Base-by-base conservation (phyloP, 2,329 filamentous ascomycete genomes). In the Hymenoscyphus repandus region DNA sequence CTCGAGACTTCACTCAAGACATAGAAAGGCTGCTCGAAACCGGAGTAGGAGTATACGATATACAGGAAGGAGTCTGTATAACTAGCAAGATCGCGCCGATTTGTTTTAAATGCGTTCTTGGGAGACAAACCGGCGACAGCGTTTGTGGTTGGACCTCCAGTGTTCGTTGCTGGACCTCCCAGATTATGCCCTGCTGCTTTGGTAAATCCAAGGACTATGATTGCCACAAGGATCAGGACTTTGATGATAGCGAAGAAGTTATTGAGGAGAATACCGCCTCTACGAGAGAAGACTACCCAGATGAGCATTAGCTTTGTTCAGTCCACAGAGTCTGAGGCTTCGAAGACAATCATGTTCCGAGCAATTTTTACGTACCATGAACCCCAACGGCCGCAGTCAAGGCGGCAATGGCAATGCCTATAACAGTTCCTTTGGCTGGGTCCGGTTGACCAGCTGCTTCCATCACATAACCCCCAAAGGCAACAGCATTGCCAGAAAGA, bases 161-260 rank as follows among this genome's bases (percentile, higher is more conserved):
- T 4, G 22, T 27, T 27, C 22, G 22, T 41, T 17, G 45, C 34
- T 12, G 40, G n/a, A 13, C 45, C 40, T 11, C 39, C 45, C 5
- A 52, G 27, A 15, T 46, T 36, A 40, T 39, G 32, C 12, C 45
- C 47, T 5, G 41, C 40, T 30, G 33, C 48, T 37, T 49, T 42
- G 6, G 50, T 39, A 41, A 71, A 64, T 9, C 69, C 72, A 17
- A 69, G 61, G 7, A 61, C 51, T 34, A 72, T 65, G 43, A 80
- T 74, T 9, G 72, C 62, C 1, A 78, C 49, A 1, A 80, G 68
- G 1, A 78, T 70, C 41, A 66, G 57, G 2, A 78, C 61, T 55
- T 80, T 80, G 51, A 76, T 57, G 2, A 72, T 61, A 3, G 76
- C 76, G 31, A 80, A 65, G n/a, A 69, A 20, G 53, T 79, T 79